Evolutionary conservation across 2,329 filamentous ascomycete genomes (phyloP).

Genomic region (Pseudopithomyces maydicus): DNA sequence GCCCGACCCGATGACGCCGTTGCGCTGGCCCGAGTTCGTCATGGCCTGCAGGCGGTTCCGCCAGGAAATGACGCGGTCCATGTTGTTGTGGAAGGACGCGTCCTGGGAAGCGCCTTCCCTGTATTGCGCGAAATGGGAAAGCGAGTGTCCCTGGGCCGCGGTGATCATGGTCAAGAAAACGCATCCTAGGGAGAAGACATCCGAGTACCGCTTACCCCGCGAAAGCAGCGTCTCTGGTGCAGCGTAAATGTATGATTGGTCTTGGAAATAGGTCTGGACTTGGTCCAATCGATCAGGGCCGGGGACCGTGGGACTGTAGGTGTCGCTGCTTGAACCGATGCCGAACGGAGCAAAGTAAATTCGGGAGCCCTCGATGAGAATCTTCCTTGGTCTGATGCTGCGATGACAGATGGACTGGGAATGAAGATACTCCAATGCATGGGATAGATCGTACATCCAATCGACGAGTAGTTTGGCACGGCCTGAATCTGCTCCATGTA

Average conservation of each 20-base stretch:
- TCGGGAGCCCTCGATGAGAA: constrained; percentile 42
- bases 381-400: constrained; percentile 46
- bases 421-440: constrained; percentile 46
- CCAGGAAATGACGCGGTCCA: constrained; percentile 43
- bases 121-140: constrained; percentile 41
- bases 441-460: constrained; percentile 48
- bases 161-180: constrained; percentile 48
- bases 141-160: constrained; percentile 41
- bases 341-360: constrained; percentile 45
- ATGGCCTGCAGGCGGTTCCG: constrained; percentile 37
- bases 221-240: constrained; percentile 45
- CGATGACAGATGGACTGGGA: constrained; percentile 44
- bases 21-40: constrained; percentile 36
- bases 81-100: constrained; percentile 45
- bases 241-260: constrained; percentile 45
- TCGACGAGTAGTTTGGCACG: constrained; percentile 43
- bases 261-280: constrained; percentile 36
- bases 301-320: constrained; percentile 32
- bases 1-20: constrained; percentile 33
- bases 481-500: constrained; percentile 33
- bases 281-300: constrained; percentile 38
- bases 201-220: constrained; percentile 43
- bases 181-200: constrained; percentile 48
- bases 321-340: constrained; percentile 35
- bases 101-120: constrained; percentile 41